Evolutionary conservation across 768 basidiomycete species (phyloP).

Genomic region (Termitomyces heimii): DNA sequence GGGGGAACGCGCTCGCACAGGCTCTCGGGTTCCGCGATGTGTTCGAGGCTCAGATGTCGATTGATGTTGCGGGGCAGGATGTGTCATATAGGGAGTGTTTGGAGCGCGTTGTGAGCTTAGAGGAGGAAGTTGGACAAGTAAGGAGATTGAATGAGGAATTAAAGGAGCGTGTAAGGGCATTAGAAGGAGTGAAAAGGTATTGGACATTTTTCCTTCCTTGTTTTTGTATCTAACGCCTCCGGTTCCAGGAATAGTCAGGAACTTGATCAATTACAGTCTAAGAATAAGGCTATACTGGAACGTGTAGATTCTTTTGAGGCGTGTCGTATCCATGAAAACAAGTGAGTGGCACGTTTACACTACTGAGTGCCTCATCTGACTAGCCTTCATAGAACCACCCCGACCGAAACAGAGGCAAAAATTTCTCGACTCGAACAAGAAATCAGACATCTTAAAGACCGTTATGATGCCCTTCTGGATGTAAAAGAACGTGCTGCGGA

Average conservation of each 20-base stretch:
- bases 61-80: conserved; percentile 30
- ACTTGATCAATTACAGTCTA: background rate
- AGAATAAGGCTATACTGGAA: background rate
- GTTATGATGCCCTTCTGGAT: conserved; percentile 39
- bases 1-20: conserved; percentile 31
- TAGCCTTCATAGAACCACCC: background rate
- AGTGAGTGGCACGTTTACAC: conserved; percentile 3
- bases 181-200: background rate
- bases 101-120: conserved; percentile 26
- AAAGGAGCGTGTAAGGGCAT: conserved; percentile 2
- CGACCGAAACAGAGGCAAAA: background rate
- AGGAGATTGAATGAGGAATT: conserved; percentile 18
- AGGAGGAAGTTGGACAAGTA: conserved; percentile 20
- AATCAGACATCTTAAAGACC: conserved; percentile 28
- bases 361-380: background rate
- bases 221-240: background rate
- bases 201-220: background rate
- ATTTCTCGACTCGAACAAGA: conserved; percentile 16
- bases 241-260: background rate
- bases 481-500: conserved; percentile 38
- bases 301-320: background rate
- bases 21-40: conserved; percentile 39
- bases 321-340: background rate
- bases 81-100: conserved; percentile 29
- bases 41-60: conserved; percentile 33